phyloP scores from a whole-genome alignment of 345 rosid species.

The Moricandia moricandioides region DNA sequence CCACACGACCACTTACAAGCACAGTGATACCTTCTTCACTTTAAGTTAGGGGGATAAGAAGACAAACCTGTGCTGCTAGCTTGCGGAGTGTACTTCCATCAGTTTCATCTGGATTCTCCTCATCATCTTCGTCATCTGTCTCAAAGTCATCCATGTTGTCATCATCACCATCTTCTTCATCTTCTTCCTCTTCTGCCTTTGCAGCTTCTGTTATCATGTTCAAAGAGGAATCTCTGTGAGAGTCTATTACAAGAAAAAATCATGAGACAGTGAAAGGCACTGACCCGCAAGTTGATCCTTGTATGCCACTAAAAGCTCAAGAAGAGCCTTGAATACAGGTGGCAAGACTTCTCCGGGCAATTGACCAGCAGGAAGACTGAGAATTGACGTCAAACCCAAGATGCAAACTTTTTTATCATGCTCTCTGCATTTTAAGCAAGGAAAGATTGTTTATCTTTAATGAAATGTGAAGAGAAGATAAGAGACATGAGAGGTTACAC shows the following conservation, averaged over 20 bases:
- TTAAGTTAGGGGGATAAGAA: conserved; percentile 1
- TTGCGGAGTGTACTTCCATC: conserved; percentile 74
- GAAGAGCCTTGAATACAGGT: conserved; percentile 75
- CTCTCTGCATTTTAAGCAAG: conserved; percentile 53
- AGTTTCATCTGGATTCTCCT: conserved; percentile 93
- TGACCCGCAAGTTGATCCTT: conserved; percentile 96
- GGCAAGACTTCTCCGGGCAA: conserved; percentile 79
- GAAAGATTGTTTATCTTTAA: neutral
- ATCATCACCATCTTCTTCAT: conserved; percentile 50
- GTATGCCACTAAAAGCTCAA: conserved; percentile 86
- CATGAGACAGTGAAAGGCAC: conserved; percentile 13
- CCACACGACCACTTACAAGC: neutral
- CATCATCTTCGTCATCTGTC: conserved; percentile 87
- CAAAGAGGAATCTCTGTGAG: neutral
- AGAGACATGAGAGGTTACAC: conserved; percentile 1
- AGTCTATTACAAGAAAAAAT: neutral
- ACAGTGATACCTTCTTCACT: neutral
- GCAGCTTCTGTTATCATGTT: conserved; percentile 61
- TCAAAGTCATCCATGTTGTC: conserved; percentile 95
- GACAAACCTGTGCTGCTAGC: conserved; percentile 81
- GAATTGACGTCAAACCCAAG: conserved; percentile 87
- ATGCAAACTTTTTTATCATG: conserved; percentile 97
- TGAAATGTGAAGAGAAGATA: neutral
- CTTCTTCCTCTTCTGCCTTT: conserved; percentile 45
- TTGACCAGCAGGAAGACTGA: conserved; percentile 76